Percentiles rank a stretch among this genome's conserved stretches.
These are phyloP conservation scores for Aquilaria sinensis DNA, from an alignment of 345 rosid genomes.

Conservation along the genomic window DNA sequence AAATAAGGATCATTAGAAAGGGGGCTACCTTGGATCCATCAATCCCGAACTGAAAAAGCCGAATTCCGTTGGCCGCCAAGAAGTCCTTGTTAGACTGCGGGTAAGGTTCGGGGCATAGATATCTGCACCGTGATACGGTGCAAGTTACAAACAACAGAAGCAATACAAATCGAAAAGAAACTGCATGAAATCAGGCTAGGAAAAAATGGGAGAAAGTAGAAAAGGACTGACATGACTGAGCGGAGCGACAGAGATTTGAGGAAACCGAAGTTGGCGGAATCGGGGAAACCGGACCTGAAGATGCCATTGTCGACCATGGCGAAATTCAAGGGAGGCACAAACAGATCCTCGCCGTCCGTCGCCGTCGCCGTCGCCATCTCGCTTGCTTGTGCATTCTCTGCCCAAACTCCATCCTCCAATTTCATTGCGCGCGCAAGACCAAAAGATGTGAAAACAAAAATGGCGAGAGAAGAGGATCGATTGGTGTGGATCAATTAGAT, in stretches of 20 bases:
- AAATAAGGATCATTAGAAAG: background rate
- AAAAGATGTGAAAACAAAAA: background rate
- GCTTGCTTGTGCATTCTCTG: background rate
- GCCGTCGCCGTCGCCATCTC: constrained; percentile 7
- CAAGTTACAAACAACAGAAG: background rate
- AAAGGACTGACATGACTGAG: constrained; percentile 48
- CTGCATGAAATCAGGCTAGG: background rate
- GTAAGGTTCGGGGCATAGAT: constrained; percentile 65
- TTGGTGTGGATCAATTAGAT: too few species aligned
- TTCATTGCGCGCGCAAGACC: constrained; percentile 8
- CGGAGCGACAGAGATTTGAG: constrained; percentile 54
- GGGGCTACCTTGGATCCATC: constrained; percentile 57
- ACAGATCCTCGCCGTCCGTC: constrained; percentile 31
- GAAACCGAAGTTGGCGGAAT: constrained; percentile 60
- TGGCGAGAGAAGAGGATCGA: background rate
- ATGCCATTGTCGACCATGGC: constrained; percentile 63
- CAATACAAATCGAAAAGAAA: too few species aligned
- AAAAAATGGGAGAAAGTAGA: background rate
- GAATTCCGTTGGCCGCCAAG: constrained; percentile 45
- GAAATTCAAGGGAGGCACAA: constrained; percentile 73
- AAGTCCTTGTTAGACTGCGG: constrained; percentile 52
- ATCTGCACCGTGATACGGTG: constrained; percentile 28
- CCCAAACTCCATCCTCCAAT: constrained; percentile 10
- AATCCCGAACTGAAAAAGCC: constrained; percentile 72
- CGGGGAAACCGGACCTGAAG: constrained; percentile 74